Percentiles rank a stretch among this genome's conserved stretches.
Evolutionary conservation across 176 grass and related monocot species (phyloP).

Genomic region (Guadua angustifolia): DNA sequence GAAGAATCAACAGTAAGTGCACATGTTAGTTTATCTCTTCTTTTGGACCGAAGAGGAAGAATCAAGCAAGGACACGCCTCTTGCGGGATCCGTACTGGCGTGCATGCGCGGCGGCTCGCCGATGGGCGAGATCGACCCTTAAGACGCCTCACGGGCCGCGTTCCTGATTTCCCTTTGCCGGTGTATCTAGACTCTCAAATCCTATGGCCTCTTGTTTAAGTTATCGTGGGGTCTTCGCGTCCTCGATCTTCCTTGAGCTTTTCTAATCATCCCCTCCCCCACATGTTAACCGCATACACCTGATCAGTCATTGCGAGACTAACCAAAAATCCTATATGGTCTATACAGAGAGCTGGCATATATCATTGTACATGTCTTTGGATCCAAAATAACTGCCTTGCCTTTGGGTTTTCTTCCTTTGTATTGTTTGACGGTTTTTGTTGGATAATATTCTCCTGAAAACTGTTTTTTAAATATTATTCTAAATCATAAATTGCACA

Average conservation of each 20-base stretch:
- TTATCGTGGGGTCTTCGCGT: background rate
- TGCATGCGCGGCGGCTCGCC: background rate
- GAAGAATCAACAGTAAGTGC: too few relatives aligned
- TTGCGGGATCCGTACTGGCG: background rate
- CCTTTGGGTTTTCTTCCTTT: background rate
- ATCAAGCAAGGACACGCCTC: background rate
- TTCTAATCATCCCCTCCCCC: background rate
- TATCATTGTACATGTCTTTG: background rate
- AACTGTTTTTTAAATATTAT: background rate
- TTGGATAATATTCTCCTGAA: background rate
- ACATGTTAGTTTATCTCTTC: background rate
- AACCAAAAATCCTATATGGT: too few relatives aligned
- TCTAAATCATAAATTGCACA: background rate
- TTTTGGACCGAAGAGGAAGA: background rate
- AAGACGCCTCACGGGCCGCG: slow-evolving; percentile 2
- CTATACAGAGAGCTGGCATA: too few relatives aligned
- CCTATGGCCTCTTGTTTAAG: too few relatives aligned
- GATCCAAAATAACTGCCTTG: background rate
- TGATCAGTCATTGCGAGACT: too few relatives aligned
- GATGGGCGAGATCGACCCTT: slow-evolving; percentile 22
- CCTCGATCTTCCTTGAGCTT: background rate
- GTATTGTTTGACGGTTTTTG: too few relatives aligned
- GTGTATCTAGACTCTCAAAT: background rate
- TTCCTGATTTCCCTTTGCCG: background rate
- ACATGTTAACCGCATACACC: slow-evolving; percentile 15